Evolutionary conservation across 2,329 filamentous ascomycete species (phyloP), one percentile per base, ranked within the genome.

Genomic region (Talaromyces rugulosus): DNA sequence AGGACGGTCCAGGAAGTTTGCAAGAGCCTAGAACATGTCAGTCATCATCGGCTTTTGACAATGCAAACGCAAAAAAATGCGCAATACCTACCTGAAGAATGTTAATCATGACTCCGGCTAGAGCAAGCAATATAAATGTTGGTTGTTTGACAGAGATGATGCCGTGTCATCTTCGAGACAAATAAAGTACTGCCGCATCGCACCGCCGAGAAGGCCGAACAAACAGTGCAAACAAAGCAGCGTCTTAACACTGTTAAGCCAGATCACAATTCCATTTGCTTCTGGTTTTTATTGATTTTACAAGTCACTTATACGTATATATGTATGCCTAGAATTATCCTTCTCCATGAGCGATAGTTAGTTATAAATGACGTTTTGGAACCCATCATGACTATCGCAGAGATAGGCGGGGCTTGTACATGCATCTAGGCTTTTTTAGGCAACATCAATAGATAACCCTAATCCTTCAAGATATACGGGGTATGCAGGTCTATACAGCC

Each of bases 1-100:
- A 62, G 94, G 93, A 73, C 91, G 87, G 82, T 99, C 95, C 71
- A 98, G 89, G 77, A 90, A 88, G 77, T 86, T 87, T 74, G 92
- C 91, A 69, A 98, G 87, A 81, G 85, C 81, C 82, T 86, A 2
- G 64, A 33, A 56, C 18, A 58, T 44, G 33, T 51, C 53, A 58
- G 56, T 28, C 40, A 44, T 28, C 40, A 44, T 31, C 23, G 23
- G 23, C 18, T n/a, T 28, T 16, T 23, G 18, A 28, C 23, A 28
- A 33, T 58, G 9, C 14, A 50, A 11, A 31, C 5, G 16, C n/a
- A 47, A 27, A 1, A 42, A 47, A 18, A 40, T 5, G 5, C 12
- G 18, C 6, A 34, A 28, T 27, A 9, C 56, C 5, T 16, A 58
- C 56, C 56, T 58, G 56, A 33, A 58, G 42, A 33, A 58, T 58